Evolutionary conservation across 1,284 basidiomycete genomes (phyloP).

Genomic region (Cerrena zonata): DNA sequence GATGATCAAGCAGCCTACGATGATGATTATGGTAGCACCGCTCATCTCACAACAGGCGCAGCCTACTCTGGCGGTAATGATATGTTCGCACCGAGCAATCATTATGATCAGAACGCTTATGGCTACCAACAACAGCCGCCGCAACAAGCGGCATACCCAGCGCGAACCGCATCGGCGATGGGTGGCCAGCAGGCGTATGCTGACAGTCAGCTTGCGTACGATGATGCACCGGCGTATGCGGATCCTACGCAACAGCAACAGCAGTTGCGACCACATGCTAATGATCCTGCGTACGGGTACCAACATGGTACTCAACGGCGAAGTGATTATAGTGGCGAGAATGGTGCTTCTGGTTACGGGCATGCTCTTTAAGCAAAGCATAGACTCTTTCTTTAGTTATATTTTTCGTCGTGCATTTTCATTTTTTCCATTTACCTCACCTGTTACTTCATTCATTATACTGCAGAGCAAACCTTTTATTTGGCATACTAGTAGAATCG

Average conservation of each 20-base stretch:
- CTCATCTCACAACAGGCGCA: constrained; percentile 48
- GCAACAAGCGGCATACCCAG: not conserved
- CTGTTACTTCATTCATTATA: not conserved
- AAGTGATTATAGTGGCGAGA: constrained; percentile 16
- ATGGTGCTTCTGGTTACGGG: constrained; percentile 19
- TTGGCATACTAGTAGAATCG: constrained; percentile 4
- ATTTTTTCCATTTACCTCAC: not conserved
- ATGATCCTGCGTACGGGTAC: constrained; percentile 12
- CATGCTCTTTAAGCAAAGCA: constrained; percentile 8
- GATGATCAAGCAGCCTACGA: constrained; percentile 54
- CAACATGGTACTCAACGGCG: constrained; percentile 9
- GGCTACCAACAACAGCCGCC: constrained; percentile 1
- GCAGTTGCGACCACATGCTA: constrained; percentile 8
- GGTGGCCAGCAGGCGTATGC: constrained; percentile 7
- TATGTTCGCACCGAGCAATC: constrained; percentile 8
- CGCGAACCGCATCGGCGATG: constrained; percentile 3
- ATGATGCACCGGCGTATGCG: constrained; percentile 17
- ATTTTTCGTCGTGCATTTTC: constrained; percentile 1
- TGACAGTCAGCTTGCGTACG: constrained; percentile 11
- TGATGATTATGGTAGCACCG: constrained; percentile 59
- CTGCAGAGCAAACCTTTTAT: constrained; percentile 5
- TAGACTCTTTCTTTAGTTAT: constrained; percentile 1
- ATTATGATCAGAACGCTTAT: constrained; percentile 5
- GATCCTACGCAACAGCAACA: constrained; percentile 10
- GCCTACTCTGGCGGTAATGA: constrained; percentile 42